Base-by-base conservation (phyloP, 371 early-diverging fungal species). In the Mortierella sp. region DNA sequence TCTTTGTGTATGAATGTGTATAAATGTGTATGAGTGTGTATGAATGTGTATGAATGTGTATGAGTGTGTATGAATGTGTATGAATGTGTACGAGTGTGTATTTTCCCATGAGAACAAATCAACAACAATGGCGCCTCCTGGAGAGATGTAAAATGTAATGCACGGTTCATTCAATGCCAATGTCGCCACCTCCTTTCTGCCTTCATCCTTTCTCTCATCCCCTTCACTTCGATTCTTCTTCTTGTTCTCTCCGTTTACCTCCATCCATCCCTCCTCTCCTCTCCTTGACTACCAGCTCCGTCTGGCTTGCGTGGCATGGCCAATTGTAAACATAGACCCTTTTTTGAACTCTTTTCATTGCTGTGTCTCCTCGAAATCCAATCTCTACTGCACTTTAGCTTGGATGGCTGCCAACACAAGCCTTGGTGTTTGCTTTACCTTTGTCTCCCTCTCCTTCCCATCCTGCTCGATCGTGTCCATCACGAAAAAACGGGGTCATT, bases 321-420 rank as follows among this genome's bases (percentile, higher is more conserved):
- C 24, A 5, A 34, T 24, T 10, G 42, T 68, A 42, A 24, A 68
- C 34, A 68, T 21, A 38, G 24, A 68, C 68, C 42, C 68, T 68
- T 68, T 63, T 8, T 34, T 31, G 13, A 38, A 38, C 26, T 13
- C 11, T 13, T 26, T 5, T 19, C 28, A 26, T 63, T 19, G 19
- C 63, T 63, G 34, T 68, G 68, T 42, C 68, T 68, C 68, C 68
- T 68, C 24, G 68, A 68, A 68, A 68, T 68, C 68, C 42, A 68
- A 68, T 68, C 68, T 68, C 68, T 42, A 68, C 68, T 68, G 24
- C 34, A 16, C 68, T 19, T 38, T 19, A 10, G 38, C 34, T 38
- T 68, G 42, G 24, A 9, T 38, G 38, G 50, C 50, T 38, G 38
- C 42, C 68, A 38, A 38, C 1, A 11, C 68, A 68, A 38, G 42